Evolutionary conservation across 1,139 yeast species (phyloP).

Genomic region (Torulaspora pretoriensis): DNA sequence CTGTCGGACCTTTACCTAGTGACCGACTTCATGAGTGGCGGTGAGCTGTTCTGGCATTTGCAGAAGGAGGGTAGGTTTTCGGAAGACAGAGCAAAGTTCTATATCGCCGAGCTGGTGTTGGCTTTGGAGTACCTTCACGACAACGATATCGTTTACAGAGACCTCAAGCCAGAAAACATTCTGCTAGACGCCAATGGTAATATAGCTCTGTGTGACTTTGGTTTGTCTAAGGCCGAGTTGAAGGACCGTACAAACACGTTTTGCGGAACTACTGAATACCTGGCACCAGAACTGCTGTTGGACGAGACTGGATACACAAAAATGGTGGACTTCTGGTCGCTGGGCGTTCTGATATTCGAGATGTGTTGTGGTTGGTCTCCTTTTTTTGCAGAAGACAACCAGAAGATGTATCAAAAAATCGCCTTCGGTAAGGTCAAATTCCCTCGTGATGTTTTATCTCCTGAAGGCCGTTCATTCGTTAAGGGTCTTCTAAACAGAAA

Average conservation of each 20-base stretch:
- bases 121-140: conserved; percentile 92
- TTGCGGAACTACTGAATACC: conserved; percentile 93
- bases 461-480: conserved; percentile 91
- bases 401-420: conserved; percentile 97
- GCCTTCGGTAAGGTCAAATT: conserved; percentile 97
- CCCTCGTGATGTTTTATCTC: conserved; percentile 88
- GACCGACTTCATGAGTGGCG: conserved; percentile 97
- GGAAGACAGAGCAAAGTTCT: conserved; percentile 91
- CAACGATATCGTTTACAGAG: conserved; percentile 90
- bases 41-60: conserved; percentile 95
- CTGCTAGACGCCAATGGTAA: conserved; percentile 94
- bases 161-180: conserved; percentile 91
- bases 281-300: conserved; percentile 74
- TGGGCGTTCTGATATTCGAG: conserved; percentile 76
- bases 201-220: conserved; percentile 94
- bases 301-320: conserved; percentile 84
- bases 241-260: conserved; percentile 95
- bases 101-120: conserved; percentile 88
- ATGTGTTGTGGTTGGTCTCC: conserved; percentile 99
- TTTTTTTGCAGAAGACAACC: conserved; percentile 93
- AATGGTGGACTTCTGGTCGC: conserved; percentile 85
- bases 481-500: conserved; percentile 91
- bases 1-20: conserved; percentile 87
- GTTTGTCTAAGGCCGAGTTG: conserved; percentile 87
- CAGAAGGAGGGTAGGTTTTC: conserved; percentile 92